phyloP scores from a whole-genome alignment of 352 stramenopile genomes.

The Pythium brassicae region DNA sequence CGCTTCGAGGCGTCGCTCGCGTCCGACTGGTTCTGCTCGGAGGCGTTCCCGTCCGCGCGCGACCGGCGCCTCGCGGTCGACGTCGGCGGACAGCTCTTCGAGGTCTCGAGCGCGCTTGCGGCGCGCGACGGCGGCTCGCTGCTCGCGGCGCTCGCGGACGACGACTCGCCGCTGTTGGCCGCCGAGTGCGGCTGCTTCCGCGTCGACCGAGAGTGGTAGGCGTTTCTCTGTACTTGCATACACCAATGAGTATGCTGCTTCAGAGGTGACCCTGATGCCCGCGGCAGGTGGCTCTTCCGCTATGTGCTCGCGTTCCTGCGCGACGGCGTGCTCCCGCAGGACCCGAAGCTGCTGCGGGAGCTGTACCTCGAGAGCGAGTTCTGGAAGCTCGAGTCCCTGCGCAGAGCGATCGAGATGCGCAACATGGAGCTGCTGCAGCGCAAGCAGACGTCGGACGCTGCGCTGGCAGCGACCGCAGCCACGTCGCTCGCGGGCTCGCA shows the following conservation, averaged over 20 bases:
- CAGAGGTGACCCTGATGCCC: not conserved
- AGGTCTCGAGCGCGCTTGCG: constrained; percentile 46
- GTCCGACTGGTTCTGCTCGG: constrained; percentile 73
- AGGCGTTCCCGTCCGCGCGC: constrained; percentile 37
- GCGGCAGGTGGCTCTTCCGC: constrained; percentile 58
- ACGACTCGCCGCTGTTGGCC: constrained; percentile 56
- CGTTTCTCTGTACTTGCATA: not conserved
- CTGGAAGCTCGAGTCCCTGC: constrained; percentile 76
- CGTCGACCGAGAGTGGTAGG: constrained; percentile 66
- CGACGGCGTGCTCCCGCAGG: constrained; percentile 63
- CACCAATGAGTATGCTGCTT: not conserved
- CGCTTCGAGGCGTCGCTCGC: constrained; percentile 63
- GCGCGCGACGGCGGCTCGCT: constrained; percentile 55
- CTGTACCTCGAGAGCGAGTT: constrained; percentile 82
- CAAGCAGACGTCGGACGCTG: constrained; percentile 22
- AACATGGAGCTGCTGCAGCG: constrained; percentile 60
- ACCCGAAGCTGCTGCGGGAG: constrained; percentile 56
- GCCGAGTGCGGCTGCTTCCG: constrained; percentile 69
- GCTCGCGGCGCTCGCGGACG: constrained; percentile 56
- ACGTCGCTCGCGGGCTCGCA: constrained; percentile 4
- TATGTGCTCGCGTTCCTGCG: constrained; percentile 76
- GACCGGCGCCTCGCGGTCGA: constrained; percentile 57
- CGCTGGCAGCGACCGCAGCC: too few species aligned
- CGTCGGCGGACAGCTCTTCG: constrained; percentile 70
- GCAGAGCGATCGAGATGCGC: constrained; percentile 68